Conservation (phyloP, 2,329 filamentous ascomycete genomes). For the Colletotrichum orbiculare region DNA sequence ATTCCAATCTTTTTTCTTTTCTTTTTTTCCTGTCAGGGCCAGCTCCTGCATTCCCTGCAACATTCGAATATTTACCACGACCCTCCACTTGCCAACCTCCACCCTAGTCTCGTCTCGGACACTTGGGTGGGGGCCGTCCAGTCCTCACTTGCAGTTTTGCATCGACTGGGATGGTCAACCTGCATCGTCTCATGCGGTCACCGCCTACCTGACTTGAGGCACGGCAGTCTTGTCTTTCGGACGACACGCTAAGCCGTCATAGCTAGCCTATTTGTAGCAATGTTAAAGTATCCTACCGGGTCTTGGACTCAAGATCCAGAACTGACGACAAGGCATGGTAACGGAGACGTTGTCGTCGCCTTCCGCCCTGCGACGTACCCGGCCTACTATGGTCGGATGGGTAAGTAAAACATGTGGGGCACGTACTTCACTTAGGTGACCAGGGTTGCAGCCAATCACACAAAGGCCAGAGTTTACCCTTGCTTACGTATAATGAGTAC, state of each 20-base stretch:
- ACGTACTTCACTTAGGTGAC: too few species aligned
- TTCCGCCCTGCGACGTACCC: too few species aligned
- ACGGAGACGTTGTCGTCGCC: too few species aligned
- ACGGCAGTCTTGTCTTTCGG: background rate
- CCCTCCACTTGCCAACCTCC: background rate
- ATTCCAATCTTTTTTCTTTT: too few species aligned
- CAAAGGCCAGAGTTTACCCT: too few species aligned
- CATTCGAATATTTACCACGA: too few species aligned
- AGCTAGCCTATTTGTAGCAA: conserved; percentile 14
- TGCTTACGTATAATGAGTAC: too few species aligned
- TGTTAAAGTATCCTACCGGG: conserved; percentile 3
- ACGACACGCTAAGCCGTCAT: conserved; percentile 17
- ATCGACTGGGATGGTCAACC: conserved; percentile 9
- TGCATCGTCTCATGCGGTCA: conserved; percentile 2
- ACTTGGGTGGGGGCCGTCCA: conserved; percentile 4
- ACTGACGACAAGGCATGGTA: background rate
- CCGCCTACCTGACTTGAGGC: background rate
- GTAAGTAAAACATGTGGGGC: too few species aligned
- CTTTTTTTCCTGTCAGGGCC: too few species aligned
- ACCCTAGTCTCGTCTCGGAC: background rate
- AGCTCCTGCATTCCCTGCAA: too few species aligned
- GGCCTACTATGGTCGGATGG: too few species aligned
- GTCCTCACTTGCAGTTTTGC: conserved; percentile 16
- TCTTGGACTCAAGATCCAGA: background rate
- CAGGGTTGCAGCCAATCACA: too few species aligned